phyloP scores from a whole-genome alignment of 768 basidiomycete genomes.

The Albatrellus ellisii region DNA sequence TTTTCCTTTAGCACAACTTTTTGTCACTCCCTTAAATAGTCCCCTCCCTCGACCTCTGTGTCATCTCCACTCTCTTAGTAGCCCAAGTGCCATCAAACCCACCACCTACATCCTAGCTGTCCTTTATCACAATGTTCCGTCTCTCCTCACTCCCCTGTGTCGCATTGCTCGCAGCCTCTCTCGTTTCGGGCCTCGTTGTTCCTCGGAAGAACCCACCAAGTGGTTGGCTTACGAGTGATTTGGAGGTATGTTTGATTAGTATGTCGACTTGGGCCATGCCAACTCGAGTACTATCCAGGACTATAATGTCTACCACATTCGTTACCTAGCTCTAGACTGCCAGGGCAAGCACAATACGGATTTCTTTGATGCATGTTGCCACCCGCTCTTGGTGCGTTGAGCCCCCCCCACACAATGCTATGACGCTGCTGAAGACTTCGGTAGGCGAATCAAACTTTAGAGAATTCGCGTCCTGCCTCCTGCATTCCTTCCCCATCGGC shows the following conservation, averaged over 20 bases:
- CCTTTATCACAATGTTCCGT: constrained; percentile 19
- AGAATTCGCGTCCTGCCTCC: constrained; percentile 30
- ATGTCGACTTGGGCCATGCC: not conserved
- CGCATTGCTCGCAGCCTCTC: constrained; percentile 28
- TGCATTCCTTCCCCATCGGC: constrained; percentile 34
- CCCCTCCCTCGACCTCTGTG: too few species aligned
- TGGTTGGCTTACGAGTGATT: constrained; percentile 30
- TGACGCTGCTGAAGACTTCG: not conserved
- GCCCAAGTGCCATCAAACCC: constrained; percentile 10
- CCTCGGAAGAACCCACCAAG: constrained; percentile 25
- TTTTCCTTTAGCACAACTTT: not conserved
- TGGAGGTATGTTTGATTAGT: constrained; percentile 26
- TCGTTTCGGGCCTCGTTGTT: constrained; percentile 25
- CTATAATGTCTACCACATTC: constrained; percentile 43
- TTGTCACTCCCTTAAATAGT: too few species aligned
- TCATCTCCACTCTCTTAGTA: constrained; percentile 10
- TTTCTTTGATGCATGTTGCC: constrained; percentile 62
- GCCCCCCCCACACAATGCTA: constrained; percentile 1
- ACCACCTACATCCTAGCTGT: constrained; percentile 5
- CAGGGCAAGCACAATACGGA: constrained; percentile 21
- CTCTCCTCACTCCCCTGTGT: constrained; percentile 28
- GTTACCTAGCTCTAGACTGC: constrained; percentile 48
- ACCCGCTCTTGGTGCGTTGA: constrained; percentile 44
- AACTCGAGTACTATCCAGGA: constrained; percentile 23
- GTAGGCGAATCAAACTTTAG: constrained; percentile 38